phyloP scores from a whole-genome alignment of 2,329 filamentous ascomycete species.

The Neofusicoccum ribis region DNA sequence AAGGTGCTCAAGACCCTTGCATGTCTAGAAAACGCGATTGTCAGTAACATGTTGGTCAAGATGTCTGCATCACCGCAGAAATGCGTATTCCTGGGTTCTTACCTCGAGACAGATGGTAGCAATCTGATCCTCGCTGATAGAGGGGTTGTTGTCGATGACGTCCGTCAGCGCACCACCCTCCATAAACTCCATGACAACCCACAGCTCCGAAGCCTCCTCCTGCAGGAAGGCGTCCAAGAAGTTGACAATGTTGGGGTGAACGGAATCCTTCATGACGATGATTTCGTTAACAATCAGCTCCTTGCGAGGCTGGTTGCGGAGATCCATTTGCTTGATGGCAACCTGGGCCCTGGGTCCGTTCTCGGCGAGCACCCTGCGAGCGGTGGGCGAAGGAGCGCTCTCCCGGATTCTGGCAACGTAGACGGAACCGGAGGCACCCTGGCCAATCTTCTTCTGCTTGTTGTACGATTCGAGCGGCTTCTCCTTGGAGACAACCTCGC shows the following conservation, averaged over 20 bases:
- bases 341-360: conserved; percentile 85
- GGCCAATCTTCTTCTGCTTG: conserved; percentile 99
- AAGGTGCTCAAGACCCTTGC: conserved; percentile 89
- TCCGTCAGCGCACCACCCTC: conserved; percentile 96
- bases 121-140: conserved; percentile 95
- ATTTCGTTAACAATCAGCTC: conserved; percentile 99
- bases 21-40: conserved; percentile 63
- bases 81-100: conserved; percentile 35
- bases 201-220: conserved; percentile 92
- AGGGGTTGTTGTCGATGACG: conserved; percentile 96
- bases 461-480: conserved; percentile 94
- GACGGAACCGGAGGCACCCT: conserved; percentile 95
- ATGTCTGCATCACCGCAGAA: too few relatives aligned
- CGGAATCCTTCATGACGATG: conserved; percentile 99
- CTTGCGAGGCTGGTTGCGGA: conserved; percentile 94
- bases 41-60: not conserved
- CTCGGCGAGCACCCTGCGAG: conserved; percentile 73
- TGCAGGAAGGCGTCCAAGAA: conserved; percentile 96
- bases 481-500: conserved; percentile 92
- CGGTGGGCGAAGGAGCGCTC: conserved; percentile 75
- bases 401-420: conserved; percentile 97
- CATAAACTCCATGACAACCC: conserved; percentile 99
- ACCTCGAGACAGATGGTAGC: conserved; percentile 97
- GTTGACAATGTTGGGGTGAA: conserved; percentile 98
- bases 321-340: conserved; percentile 99